These are phyloP conservation scores for Maudiozyma turicensis DNA, from an alignment of 805 yeast genomes.

Conservation along the genomic window DNA sequence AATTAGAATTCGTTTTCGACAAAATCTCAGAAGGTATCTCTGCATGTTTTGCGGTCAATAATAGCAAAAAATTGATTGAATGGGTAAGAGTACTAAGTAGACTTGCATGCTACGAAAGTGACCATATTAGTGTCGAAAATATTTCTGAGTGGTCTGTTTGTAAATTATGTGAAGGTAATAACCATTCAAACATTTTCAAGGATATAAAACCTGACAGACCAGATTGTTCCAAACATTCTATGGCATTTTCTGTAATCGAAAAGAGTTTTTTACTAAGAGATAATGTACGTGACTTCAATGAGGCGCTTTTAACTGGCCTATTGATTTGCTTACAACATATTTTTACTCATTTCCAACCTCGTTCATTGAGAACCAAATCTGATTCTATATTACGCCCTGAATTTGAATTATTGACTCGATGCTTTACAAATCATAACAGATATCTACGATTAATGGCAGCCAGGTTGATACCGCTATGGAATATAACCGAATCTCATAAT, in stretches of 20 bases:
- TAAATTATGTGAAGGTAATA: slow-evolving; percentile 15
- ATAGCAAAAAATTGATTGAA: slow-evolving; percentile 8
- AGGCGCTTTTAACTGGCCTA: slow-evolving; percentile 34
- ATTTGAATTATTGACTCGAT: slow-evolving; percentile 35
- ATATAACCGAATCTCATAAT: slow-evolving; percentile 31
- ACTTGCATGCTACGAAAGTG: slow-evolving; percentile 16
- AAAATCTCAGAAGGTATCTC: slow-evolving; percentile 11
- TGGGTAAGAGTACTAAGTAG: slow-evolving; percentile 17
- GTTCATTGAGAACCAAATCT: slow-evolving; percentile 21
- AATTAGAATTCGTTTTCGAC: slow-evolving; percentile 3
- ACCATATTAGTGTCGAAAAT: background rate
- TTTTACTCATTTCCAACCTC: slow-evolving; percentile 45
- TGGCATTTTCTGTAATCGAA: slow-evolving; percentile 7
- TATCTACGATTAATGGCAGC: slow-evolving; percentile 47
- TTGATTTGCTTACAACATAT: slow-evolving; percentile 39
- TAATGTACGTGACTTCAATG: slow-evolving; percentile 16
- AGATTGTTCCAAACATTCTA: slow-evolving; percentile 8
- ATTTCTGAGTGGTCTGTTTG: slow-evolving; percentile 11
- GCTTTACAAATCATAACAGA: slow-evolving; percentile 35
- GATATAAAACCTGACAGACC: slow-evolving; percentile 27
- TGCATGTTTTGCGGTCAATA: slow-evolving; percentile 11
- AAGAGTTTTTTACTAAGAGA: slow-evolving; percentile 19
- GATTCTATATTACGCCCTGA: background rate
- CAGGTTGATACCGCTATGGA: slow-evolving; percentile 44
- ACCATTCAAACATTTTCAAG: slow-evolving; percentile 6